Evolutionary conservation across 2,329 filamentous ascomycete species (phyloP).

Genomic region (Akanthomyces dipterigenus): DNA sequence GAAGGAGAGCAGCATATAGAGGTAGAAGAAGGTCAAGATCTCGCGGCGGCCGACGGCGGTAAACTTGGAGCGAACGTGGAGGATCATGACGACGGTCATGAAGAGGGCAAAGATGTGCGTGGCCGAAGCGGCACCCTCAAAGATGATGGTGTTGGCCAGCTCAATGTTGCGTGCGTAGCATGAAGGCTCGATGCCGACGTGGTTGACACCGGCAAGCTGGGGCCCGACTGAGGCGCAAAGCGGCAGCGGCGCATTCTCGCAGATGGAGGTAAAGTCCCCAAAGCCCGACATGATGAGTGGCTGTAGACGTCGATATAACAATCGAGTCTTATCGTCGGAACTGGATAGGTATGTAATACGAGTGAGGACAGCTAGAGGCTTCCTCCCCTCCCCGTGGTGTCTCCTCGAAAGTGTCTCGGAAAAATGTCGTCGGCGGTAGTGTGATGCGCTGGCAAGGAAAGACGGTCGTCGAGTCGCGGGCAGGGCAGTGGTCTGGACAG

Average conservation of each 20-base stretch:
- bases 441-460: neutral
- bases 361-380: neutral
- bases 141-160: conserved; percentile 96
- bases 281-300: conserved; percentile 65
- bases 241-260: conserved; percentile 76
- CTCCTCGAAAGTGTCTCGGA: neutral
- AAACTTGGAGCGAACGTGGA: conserved; percentile 91
- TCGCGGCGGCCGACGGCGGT: conserved; percentile 79
- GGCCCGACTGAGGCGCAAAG: conserved; percentile 81
- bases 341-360: neutral
- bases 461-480: neutral
- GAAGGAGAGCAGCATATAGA: conserved; percentile 87
- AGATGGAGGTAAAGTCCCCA: conserved; percentile 84
- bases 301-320: neutral
- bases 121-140: conserved; percentile 83
- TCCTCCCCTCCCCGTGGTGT: neutral
- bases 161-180: conserved; percentile 96
- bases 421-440: neutral
- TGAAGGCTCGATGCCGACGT: conserved; percentile 74
- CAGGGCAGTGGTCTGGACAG: no score
- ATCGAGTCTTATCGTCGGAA: neutral
- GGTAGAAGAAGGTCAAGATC: conserved; percentile 89
- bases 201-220: conserved; percentile 58
- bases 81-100: conserved; percentile 96
- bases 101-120: conserved; percentile 84